Evolutionary conservation across 352 stramenopile species (phyloP), one percentile per base, ranked within the genome.

Genomic region (Aphanomyces stellatus): DNA sequence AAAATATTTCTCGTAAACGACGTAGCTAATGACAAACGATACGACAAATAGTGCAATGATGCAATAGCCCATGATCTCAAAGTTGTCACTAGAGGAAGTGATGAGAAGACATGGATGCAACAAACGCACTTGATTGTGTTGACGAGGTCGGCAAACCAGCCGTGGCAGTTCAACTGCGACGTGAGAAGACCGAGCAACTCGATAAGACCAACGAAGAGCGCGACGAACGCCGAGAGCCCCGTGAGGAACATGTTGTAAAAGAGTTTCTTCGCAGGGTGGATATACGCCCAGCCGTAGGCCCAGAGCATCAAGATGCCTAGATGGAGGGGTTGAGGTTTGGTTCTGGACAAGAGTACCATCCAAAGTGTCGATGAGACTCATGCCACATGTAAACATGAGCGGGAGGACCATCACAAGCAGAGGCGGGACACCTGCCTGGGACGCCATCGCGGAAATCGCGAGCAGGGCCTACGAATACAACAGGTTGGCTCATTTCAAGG

Each of bases 211-310:
- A 69, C 42, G 2, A 43, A 33, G 8, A 69, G 11, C n/a, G 62
- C 62, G 1, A 69, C 53, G 62, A 40, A 42, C 5, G 62, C 37
- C 17, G 48, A 64, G 27, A 43, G 3, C 17, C 53, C 53, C 5
- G 62, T 69, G 33, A 69, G 43, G 62, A 69, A 69, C 33, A 69
- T 43, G 30, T 69, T 69, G 43, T 64, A 69, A 25, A 69, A 69
- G 6, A 69, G 24, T 17, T 61, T 40, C 46, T 46, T 69, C 41
- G 35, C 25, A 2, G 62, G 62, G 22, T 69, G 48, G 46, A 59
- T 27, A 15, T 43, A 33, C 17, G 62, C 62, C 62, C 62, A 69
- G 24, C 41, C 42, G 51, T 70, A 70, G 6, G 53, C 63, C 27
- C 43, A 43, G 5, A 72, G 66, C 66, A 72, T 69, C n/a, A 69